Conservation (phyloP, 768 basidiomycete species). For the Calocybe cyanea region DNA sequence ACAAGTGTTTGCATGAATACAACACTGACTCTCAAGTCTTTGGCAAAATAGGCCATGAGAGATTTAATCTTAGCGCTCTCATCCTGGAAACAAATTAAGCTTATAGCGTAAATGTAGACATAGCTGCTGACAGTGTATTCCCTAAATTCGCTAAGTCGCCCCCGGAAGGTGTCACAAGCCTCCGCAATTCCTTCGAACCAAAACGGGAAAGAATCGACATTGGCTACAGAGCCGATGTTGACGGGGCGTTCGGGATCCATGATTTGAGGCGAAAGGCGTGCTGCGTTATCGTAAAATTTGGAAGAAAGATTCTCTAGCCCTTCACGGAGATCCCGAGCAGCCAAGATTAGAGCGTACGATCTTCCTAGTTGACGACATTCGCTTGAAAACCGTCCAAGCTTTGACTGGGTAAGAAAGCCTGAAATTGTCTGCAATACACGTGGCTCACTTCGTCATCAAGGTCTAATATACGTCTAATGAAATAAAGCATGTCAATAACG, state of each 20-base stretch:
- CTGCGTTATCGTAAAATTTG: conserved; percentile 14
- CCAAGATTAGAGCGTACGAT: conserved; percentile 18
- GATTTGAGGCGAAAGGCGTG: conserved; percentile 2
- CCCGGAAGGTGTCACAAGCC: conserved; percentile 12
- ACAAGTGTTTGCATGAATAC: neutral
- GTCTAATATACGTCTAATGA: neutral
- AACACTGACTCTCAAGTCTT: conserved; percentile 11
- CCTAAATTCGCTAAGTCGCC: conserved; percentile 16
- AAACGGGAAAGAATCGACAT: conserved; percentile 3
- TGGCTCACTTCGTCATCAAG: neutral
- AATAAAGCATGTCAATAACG: neutral
- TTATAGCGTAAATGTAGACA: neutral
- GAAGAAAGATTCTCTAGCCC: conserved; percentile 9
- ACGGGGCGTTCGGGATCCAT: neutral
- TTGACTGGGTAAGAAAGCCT: neutral
- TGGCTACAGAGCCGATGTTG: neutral
- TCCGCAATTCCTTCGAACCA: conserved; percentile 9
- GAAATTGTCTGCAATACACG: neutral
- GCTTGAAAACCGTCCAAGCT: conserved; percentile 13
- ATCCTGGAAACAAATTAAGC: conserved; percentile 2
- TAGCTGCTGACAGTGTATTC: conserved; percentile 16
- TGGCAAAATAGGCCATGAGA: conserved; percentile 10
- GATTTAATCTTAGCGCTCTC: conserved; percentile 13
- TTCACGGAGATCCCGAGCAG: conserved; percentile 13
- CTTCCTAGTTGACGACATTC: conserved; percentile 17